These are phyloP conservation scores for Paspalum notatum DNA, from an alignment of 176 grass and related monocot species.

Conservation along the genomic window DNA sequence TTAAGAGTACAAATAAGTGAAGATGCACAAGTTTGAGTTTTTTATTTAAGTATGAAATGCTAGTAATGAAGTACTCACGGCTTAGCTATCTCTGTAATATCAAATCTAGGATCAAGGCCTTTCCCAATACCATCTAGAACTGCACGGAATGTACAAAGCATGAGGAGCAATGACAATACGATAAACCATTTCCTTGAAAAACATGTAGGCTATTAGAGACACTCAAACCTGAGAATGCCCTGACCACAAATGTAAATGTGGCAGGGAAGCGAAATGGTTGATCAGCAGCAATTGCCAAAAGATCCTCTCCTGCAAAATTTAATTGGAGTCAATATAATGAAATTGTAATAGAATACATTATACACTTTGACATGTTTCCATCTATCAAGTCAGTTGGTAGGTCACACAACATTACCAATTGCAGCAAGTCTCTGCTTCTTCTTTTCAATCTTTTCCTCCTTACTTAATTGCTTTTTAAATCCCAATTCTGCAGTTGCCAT, in stretches of 20 bases:
- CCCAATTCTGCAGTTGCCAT: conserved; percentile 67
- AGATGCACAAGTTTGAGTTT: background rate
- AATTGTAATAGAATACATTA: conserved; percentile 22
- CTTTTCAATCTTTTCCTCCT: conserved; percentile 89
- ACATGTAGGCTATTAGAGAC: conserved; percentile 38
- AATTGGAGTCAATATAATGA: conserved; percentile 24
- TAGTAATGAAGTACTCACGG: conserved; percentile 70
- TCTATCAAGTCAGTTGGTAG: conserved; percentile 24
- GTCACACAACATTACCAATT: conserved; percentile 65
- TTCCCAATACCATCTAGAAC: conserved; percentile 99
- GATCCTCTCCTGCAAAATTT: conserved; percentile 87
- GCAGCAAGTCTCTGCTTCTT: conserved; percentile 96
- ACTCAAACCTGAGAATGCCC: conserved; percentile 95
- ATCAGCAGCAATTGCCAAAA: conserved; percentile 95
- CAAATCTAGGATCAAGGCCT: conserved; percentile 97
- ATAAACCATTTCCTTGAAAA: conserved; percentile 20
- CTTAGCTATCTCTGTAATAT: conserved; percentile 99
- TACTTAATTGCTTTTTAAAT: conserved; percentile 85
- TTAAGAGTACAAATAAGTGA: background rate
- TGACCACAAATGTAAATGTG: conserved; percentile 97
- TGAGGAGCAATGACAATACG: conserved; percentile 33
- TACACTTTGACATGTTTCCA: conserved; percentile 20
- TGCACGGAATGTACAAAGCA: conserved; percentile 51
- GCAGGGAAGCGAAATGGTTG: conserved; percentile 98
- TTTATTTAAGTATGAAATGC: background rate